phyloP scores from a whole-genome alignment of 2,329 filamentous ascomycete genomes.

The Coniochaeta sp. region DNA sequence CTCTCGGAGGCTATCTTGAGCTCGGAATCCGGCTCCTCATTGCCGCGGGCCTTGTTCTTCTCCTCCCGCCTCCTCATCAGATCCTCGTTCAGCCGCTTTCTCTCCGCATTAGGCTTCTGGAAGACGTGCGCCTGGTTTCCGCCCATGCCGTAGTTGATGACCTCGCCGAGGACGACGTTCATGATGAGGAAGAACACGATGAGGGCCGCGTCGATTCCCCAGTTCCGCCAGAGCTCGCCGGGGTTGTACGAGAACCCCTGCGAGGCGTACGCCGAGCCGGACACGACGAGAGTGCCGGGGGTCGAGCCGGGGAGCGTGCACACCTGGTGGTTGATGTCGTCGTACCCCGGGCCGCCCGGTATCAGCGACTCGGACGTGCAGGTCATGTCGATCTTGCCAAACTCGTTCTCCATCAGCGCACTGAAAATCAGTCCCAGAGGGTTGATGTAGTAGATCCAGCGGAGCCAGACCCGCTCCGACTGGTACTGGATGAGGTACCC shows the following conservation, averaged over 20 bases:
- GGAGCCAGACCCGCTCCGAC: conserved; percentile 70
- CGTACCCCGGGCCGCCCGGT: conserved; percentile 63
- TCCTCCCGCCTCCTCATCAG: conserved; percentile 52
- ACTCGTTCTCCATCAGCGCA: conserved; percentile 82
- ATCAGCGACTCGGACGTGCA: conserved; percentile 64
- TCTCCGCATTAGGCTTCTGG: conserved; percentile 60
- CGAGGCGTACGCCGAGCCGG: conserved; percentile 62
- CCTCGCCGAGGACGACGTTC: conserved; percentile 73
- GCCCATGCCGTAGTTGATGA: conserved; percentile 69
- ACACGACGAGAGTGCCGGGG: conserved; percentile 55
- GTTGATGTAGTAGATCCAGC: conserved; percentile 77
- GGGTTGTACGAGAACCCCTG: conserved; percentile 60
- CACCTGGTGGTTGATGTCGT: conserved; percentile 65
- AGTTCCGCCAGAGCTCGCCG: conserved; percentile 71
- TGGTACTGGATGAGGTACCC: conserved; percentile 81
- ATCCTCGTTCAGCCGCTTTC: conserved; percentile 56
- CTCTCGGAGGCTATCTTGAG: conserved; percentile 53
- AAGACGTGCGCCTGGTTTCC: conserved; percentile 78
- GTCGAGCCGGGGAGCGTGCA: conserved; percentile 71
- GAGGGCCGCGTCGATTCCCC: conserved; percentile 70
- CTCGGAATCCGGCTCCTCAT: conserved; percentile 35
- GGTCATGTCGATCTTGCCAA: conserved; percentile 58
- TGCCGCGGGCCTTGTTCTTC: conserved; percentile 38
- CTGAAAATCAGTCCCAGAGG: conserved; percentile 68
- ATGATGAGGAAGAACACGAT: conserved; percentile 68